Percentiles rank a stretch among this genome's conserved stretches.
Conservation (phyloP, 169 alveolate genomes). For the Plasmodium sp. region DNA sequence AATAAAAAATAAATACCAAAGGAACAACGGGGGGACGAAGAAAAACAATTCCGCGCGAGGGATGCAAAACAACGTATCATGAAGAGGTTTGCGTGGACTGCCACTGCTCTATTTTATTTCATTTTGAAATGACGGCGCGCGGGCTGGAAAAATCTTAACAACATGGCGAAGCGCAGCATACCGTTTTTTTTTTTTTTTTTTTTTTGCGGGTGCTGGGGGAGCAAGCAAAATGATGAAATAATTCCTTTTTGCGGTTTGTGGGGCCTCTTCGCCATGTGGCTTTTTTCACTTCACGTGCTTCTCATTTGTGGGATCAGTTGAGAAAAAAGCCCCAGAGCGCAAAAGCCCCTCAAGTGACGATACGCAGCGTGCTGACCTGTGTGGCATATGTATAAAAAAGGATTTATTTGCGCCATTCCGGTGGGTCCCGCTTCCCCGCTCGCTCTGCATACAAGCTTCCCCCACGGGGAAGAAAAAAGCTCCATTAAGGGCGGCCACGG, state of each 20-base stretch:
- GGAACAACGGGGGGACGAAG: neutral
- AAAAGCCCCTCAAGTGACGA: too few relatives aligned
- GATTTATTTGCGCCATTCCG: neutral
- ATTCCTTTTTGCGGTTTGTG: neutral
- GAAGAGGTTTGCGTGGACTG: neutral
- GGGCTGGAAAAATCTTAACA: neutral
- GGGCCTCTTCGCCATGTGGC: neutral
- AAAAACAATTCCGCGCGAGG: neutral
- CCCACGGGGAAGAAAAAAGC: neutral
- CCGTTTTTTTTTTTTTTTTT: neutral
- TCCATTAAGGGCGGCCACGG: neutral
- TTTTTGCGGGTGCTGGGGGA: neutral
- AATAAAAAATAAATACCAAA: neutral
- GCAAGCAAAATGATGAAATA: neutral
- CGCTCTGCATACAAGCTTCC: neutral
- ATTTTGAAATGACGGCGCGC: neutral
- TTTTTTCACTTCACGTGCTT: neutral
- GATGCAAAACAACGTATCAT: neutral
- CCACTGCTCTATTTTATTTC: neutral
- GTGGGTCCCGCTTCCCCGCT: neutral
- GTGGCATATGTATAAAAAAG: too few relatives aligned
- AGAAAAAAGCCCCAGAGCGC: too few relatives aligned
- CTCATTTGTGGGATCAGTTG: neutral
- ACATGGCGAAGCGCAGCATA: neutral
- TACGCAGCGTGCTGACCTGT: too few relatives aligned